Evolutionary conservation across 345 rosid species (phyloP), one percentile per base, ranked within the genome.

Genomic region (Ceriops zippeliana): DNA sequence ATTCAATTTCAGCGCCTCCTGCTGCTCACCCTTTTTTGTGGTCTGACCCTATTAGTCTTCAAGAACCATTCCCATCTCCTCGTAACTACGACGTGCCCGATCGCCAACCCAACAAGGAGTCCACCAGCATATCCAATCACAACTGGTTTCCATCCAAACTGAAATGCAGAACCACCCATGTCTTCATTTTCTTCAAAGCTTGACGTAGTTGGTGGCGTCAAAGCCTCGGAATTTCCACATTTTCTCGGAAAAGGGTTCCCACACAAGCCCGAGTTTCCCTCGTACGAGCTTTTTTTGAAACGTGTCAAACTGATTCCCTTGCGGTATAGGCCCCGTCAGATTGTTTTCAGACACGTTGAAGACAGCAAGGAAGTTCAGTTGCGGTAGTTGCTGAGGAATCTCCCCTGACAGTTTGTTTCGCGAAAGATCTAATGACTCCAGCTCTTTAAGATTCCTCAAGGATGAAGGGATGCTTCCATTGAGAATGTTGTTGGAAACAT

Each of bases 301-400:
- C 17, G 54, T 57, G 8, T 58, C 52, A 20, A 67, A 67, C 11
- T 67, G 63, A 1, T 57, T 67, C 21, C 71, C 71, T 5, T 2
- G 1, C 28, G 63, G 71, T 58, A 58, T 68, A 20, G 28, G 11
- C 2, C 71, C 63, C 16, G 8, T 20, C 2, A 58, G 54, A 28
- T 28, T 20, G 26, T 68, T 58, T n/a, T 22, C 2, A 1, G 71
- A 68, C 20, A 68, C 53, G 19, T 26, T 3, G 13, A 58, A 58
- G n/a, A 58, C 24, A 1, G 56, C 31, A 17, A 68, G 63, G 11
- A 57, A 68, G 19, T 17, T 38, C 8, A 42, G 37, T 4, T n/a
- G 54, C 8, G 51, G 9, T 26, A 54, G 19, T 30, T 57, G 35
- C 26, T 56, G 53, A 15, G 70, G 70, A 57, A 67, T 67, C 15